These are phyloP conservation scores for Ustilago sp. DNA, from an alignment of 1,284 basidiomycete genomes.

Conservation along the genomic window DNA sequence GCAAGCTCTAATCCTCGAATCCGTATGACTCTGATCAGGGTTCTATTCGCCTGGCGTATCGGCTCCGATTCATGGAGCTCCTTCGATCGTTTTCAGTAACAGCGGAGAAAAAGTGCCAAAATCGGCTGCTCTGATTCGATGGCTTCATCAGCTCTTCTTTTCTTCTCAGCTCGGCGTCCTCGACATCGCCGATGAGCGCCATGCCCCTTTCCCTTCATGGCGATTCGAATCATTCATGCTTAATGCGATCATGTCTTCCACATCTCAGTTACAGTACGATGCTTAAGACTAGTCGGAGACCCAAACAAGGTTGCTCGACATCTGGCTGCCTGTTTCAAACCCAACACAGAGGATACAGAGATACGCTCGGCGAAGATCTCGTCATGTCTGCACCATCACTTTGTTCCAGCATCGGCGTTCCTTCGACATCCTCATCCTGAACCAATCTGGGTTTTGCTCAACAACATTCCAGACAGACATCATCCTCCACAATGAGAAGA, in stretches of 20 bases:
- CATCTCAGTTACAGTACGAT: background rate
- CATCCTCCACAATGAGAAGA: background rate
- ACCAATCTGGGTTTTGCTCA: background rate
- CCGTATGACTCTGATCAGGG: background rate
- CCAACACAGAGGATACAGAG: background rate
- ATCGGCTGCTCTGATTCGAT: background rate
- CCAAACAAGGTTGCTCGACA: background rate
- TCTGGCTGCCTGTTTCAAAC: too few species aligned
- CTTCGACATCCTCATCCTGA: background rate
- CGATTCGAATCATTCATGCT: background rate
- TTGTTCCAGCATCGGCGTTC: background rate
- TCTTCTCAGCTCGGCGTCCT: constrained; percentile 4
- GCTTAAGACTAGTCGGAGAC: background rate
- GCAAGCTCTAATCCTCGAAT: constrained; percentile 6
- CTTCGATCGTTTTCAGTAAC: constrained; percentile 5
- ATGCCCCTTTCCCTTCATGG: background rate
- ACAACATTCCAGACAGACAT: background rate
- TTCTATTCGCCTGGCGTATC: background rate
- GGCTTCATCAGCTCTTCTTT: background rate
- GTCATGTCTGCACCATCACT: constrained; percentile 7
- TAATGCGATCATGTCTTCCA: background rate
- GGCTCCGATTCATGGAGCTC: background rate
- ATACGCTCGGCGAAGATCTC: background rate
- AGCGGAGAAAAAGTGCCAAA: background rate
- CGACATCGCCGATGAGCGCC: constrained; percentile 1